phyloP scores from a whole-genome alignment of 2,329 filamentous ascomycete genomes.

The Colletotrichum orbiculare region DNA sequence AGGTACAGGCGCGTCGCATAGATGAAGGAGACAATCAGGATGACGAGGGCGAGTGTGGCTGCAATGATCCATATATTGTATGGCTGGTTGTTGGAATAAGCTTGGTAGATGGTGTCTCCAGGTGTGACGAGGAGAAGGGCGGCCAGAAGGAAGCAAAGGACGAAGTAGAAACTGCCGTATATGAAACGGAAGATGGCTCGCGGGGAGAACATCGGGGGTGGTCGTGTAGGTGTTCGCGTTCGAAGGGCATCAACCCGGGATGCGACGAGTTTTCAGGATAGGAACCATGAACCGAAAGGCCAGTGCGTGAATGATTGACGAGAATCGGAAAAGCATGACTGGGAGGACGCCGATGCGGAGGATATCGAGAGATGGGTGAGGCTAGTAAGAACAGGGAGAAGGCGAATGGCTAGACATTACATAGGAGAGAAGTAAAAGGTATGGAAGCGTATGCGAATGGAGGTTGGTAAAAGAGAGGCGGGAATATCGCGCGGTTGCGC shows the following conservation, averaged over 20 bases:
- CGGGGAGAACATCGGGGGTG: slow-evolving; percentile 50
- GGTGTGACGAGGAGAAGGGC: slow-evolving; percentile 83
- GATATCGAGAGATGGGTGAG: slow-evolving; percentile 1
- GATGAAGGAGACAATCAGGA: slow-evolving; percentile 77
- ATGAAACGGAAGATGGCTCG: slow-evolving; percentile 79
- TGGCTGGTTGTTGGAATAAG: slow-evolving; percentile 71
- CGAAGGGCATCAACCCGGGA: slow-evolving; percentile 35
- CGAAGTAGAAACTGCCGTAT: slow-evolving; percentile 81
- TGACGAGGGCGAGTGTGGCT: slow-evolving; percentile 79
- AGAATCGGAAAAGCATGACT: slow-evolving; percentile 38
- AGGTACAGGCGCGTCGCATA: slow-evolving; percentile 89
- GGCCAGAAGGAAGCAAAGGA: slow-evolving; percentile 79
- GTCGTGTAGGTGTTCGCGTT: slow-evolving; percentile 30
- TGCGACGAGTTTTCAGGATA: slow-evolving; percentile 34
- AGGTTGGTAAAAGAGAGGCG: slow-evolving; percentile 29
- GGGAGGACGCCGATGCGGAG: slow-evolving; percentile 21
- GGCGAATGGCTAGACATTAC: slow-evolving; percentile 28
- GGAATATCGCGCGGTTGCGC: slow-evolving; percentile 23
- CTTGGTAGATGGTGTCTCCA: slow-evolving; percentile 83
- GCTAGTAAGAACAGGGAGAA: slow-evolving; percentile 15
- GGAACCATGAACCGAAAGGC: slow-evolving; percentile 32
- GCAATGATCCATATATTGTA: slow-evolving; percentile 88
- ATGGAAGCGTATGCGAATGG: slow-evolving; percentile 12
- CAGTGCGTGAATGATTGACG: slow-evolving; percentile 40
- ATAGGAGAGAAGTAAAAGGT: slow-evolving; percentile 19